Evolutionary conservation across 108 stramenopile genomes (phyloP).

Genomic region (Craspedostauros australis): DNA sequence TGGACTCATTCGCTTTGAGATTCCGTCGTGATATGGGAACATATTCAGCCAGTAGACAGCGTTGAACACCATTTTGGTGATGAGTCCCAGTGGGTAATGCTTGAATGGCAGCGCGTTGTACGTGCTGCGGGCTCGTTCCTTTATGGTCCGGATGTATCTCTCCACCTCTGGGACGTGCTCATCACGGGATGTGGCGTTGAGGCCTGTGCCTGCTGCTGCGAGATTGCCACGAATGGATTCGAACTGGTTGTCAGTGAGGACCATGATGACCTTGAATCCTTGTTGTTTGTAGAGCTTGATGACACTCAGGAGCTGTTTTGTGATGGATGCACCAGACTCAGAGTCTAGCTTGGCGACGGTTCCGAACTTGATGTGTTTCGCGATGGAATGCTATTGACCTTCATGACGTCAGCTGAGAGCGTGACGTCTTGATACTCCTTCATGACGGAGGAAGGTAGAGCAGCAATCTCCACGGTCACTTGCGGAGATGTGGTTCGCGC

Average conservation of each 20-base stretch:
- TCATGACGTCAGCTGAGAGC: conserved; percentile 31
- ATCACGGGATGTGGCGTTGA: too few species aligned
- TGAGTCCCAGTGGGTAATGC: conserved; percentile 17
- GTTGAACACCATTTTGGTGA: conserved; percentile 8
- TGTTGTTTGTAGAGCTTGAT: neutral
- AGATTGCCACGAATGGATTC: too few species aligned
- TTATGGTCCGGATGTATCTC: conserved; percentile 27
- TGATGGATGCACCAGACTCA: too few species aligned
- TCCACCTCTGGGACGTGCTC: conserved; percentile 49
- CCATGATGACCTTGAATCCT: too few species aligned
- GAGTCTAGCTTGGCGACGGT: too few species aligned
- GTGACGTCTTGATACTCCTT: conserved; percentile 12
- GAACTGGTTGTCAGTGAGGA: too few species aligned
- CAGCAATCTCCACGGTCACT: too few species aligned
- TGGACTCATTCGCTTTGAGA: conserved; percentile 18
- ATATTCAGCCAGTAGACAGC: conserved; percentile 25
- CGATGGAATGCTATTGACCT: conserved; percentile 31
- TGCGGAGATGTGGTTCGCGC: too few species aligned
- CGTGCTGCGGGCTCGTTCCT: conserved; percentile 23
- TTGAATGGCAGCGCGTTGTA: conserved; percentile 28
- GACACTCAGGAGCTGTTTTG: conserved; percentile 7
- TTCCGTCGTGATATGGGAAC: conserved; percentile 7
- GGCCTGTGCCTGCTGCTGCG: too few species aligned
- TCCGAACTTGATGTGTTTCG: conserved; percentile 19
- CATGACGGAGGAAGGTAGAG: conserved; percentile 23